Evolutionary conservation across 352 stramenopile species (phyloP), one percentile per base, ranked within the genome.

Genomic region (Blastocystis hominis): DNA sequence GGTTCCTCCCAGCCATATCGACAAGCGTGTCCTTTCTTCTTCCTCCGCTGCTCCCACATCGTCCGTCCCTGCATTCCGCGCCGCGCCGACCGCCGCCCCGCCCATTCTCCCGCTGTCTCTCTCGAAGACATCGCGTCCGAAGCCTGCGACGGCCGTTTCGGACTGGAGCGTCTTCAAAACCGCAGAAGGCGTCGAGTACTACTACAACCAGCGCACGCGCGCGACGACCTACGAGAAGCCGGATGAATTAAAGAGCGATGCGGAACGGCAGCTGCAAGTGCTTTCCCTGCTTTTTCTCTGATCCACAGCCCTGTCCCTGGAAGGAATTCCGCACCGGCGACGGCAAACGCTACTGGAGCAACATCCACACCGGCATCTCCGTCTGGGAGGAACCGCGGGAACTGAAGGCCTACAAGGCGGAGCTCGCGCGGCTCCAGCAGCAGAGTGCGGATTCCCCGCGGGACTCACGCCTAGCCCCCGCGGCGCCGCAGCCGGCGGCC

Each of bases 341-440:
- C n/a, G 75, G 75, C 2, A 24, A 38, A 15, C 24, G 15, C 1
- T 86, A 75, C 62, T 86, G 75, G 75, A 75, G 40, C 24, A 86
- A 86, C 46, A 42, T 30, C n/a, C 5, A 34, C 7, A 86, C 75
- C 13, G 20, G 78, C 15, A 38, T 75, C 6, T 69, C 42, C 9
- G 75, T 86, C 7, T 86, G 75, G 75, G 75, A 86, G 44, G 62
- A 86, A 42, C 75, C 75, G 15, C 6, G 68, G 75, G 75, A 86
- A 42, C 38, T 75, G n/a, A 86, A 36, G 1, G 6, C 42, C 20
- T 86, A 86, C 62, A 75, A 86, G 62, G 40, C 17, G 7, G 47
- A 69, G 34, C 36, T 86, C 10, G n/a, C 7, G 9, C 42, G 53
- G n/a, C 38, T 86, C 2, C 55, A 86, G 75, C 15, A 69, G 4